phyloP scores from a whole-genome alignment of 1,139 yeast species.

The Lodderomyces jiufengensis region DNA sequence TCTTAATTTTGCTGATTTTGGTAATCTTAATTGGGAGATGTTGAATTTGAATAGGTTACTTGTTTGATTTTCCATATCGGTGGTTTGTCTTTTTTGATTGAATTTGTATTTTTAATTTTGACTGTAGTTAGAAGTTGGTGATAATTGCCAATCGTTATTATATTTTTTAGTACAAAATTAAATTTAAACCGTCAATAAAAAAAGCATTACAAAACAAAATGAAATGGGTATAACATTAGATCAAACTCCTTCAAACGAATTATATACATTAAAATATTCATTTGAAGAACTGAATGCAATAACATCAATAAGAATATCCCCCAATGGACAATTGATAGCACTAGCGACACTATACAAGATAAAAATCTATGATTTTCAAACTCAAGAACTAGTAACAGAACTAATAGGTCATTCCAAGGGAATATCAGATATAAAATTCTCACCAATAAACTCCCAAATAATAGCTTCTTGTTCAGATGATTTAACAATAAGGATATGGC shows the following conservation, averaged over 20 bases:
- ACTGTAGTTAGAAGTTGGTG: neutral
- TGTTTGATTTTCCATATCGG: constrained; percentile 12
- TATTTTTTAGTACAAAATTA: neutral
- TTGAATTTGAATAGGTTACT: constrained; percentile 13
- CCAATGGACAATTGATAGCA: constrained; percentile 63
- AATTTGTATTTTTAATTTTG: no score
- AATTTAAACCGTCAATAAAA: neutral
- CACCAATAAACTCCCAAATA: constrained; percentile 64
- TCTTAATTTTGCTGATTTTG: constrained; percentile 68
- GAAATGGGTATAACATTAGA: constrained; percentile 3
- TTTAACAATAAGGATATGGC: constrained; percentile 74
- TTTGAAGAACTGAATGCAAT: constrained; percentile 5
- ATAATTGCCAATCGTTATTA: neutral
- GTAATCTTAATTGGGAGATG: constrained; percentile 40
- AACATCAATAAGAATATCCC: constrained; percentile 42
- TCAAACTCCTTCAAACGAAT: neutral
- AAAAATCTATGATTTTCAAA: constrained; percentile 20
- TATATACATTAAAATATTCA: constrained; percentile 6
- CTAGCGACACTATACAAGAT: constrained; percentile 38
- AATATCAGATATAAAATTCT: constrained; percentile 67
- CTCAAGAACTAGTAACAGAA: constrained; percentile 26
- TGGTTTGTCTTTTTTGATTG: neutral
- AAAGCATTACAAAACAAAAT: neutral
- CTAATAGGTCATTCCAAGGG: constrained; percentile 67
- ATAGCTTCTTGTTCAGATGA: constrained; percentile 90